phyloP scores from a whole-genome alignment of 2,329 filamentous ascomycete species.

The Penicillium sp. region DNA sequence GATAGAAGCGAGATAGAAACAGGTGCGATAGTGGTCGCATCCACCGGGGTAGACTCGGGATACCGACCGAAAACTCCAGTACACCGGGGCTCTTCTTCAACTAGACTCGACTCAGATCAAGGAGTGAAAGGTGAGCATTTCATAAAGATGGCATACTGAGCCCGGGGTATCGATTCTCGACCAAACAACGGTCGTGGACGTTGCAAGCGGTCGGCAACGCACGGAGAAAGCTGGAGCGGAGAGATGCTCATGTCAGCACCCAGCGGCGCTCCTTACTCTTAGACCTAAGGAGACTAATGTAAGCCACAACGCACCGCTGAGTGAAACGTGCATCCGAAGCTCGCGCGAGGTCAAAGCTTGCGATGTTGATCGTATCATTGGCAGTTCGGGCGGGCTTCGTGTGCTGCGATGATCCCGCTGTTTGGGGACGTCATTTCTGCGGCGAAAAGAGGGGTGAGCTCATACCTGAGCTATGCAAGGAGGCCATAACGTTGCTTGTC shows the following conservation, averaged over 20 bases:
- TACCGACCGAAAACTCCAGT: conserved; percentile 7
- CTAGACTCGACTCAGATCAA: conserved; percentile 8
- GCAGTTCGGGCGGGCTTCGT: conserved; percentile 1
- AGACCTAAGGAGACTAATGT: neutral
- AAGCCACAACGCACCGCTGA: neutral
- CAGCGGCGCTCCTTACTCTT: conserved; percentile 13
- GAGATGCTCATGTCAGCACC: conserved; percentile 25
- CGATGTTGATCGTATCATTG: conserved; percentile 8
- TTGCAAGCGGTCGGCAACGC: conserved; percentile 10
- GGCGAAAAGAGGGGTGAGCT: conserved; percentile 13
- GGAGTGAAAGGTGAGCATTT: conserved; percentile 12
- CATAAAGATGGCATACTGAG: conserved; percentile 20
- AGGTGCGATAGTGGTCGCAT: neutral
- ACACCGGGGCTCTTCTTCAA: conserved; percentile 6
- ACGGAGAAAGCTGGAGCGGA: conserved; percentile 14
- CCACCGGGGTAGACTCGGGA: conserved; percentile 2
- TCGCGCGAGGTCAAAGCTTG: conserved; percentile 16
- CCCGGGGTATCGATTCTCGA: conserved; percentile 1
- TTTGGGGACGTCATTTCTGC: conserved; percentile 17
- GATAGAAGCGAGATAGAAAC: neutral
- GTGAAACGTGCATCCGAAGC: conserved; percentile 1
- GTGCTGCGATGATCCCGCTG: conserved; percentile 10
- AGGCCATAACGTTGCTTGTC: conserved; percentile 4
- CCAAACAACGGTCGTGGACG: conserved; percentile 7
- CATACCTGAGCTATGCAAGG: conserved; percentile 15